Conservation (phyloP, 192 early-diverging fungal species). For the Gorgonomyces haynaldii region DNA sequence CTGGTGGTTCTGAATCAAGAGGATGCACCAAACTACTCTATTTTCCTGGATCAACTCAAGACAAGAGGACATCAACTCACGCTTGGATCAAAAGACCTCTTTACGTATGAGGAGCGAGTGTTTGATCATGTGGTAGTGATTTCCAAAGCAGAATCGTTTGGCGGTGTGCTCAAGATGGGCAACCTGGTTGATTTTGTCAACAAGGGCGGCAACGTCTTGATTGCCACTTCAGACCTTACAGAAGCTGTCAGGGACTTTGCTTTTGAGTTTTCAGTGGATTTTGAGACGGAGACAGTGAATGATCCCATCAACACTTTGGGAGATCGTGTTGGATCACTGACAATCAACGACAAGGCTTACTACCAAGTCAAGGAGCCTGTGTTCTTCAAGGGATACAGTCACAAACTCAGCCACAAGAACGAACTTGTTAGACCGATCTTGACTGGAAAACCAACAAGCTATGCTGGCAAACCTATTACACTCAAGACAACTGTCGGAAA, state of each 20-base stretch:
- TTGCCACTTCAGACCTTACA: slow-evolving; percentile 56
- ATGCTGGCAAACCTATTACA: slow-evolving; percentile 39
- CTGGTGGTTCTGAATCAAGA: no score
- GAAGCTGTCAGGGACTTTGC: slow-evolving; percentile 68
- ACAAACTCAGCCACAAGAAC: slow-evolving; percentile 46
- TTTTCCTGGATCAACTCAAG: no score
- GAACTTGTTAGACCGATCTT: slow-evolving; percentile 58
- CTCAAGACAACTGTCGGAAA: slow-evolving; percentile 35
- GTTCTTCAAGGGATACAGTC: slow-evolving; percentile 69
- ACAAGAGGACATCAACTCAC: no score
- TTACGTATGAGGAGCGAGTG: no score
- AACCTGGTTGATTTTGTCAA: slow-evolving; percentile 76
- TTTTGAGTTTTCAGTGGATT: slow-evolving; percentile 80
- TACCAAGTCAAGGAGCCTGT: slow-evolving; percentile 33
- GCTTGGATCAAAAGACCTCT: no score
- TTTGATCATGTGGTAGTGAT: no score
- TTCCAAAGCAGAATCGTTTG: no score
- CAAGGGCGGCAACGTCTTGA: slow-evolving; percentile 78
- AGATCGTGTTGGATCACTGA: slow-evolving; percentile 38
- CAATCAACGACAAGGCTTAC: slow-evolving; percentile 25
- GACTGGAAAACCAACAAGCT: slow-evolving; percentile 47
- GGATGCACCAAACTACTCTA: no score
- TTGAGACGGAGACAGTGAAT: slow-evolving; percentile 55
- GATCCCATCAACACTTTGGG: slow-evolving; percentile 57
- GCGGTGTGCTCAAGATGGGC: slow-evolving; percentile 30